Evolutionary conservation across 106 monocot species (phyloP).

Genomic region (Amphibolis antarctica): DNA sequence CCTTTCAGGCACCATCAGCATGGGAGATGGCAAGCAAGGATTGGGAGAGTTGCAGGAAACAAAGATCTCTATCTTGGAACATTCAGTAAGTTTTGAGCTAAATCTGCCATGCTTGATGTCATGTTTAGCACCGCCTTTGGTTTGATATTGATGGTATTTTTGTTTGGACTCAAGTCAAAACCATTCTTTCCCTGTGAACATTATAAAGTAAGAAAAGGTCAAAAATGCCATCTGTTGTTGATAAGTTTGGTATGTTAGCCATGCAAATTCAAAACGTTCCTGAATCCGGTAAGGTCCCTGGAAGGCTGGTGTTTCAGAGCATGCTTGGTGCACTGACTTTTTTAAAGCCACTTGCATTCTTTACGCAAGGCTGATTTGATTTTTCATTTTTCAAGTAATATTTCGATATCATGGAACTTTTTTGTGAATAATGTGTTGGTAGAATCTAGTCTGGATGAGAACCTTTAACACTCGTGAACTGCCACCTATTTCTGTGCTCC

Average conservation of each 20-base stretch:
- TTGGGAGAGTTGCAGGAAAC: constrained; percentile 93
- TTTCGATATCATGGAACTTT: too few relatives aligned
- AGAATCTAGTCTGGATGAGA: not conserved
- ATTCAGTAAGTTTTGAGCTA: constrained; percentile 68
- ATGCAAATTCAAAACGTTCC: constrained; percentile 1
- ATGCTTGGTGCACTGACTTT: not conserved
- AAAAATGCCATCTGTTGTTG: too few relatives aligned
- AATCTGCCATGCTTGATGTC: not conserved
- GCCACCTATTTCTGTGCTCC: too few relatives aligned
- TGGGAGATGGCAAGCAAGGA: constrained; percentile 96
- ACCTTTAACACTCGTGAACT: too few relatives aligned
- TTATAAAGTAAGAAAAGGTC: too few relatives aligned
- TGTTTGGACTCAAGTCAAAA: too few relatives aligned
- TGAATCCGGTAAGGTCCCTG: not conserved
- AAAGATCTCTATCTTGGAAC: constrained; percentile 99
- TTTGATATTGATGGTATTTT: too few relatives aligned
- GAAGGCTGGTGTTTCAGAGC: not conserved
- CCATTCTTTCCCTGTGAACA: too few relatives aligned
- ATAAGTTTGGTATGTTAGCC: not conserved
- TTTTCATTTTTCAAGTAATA: constrained; percentile 1
- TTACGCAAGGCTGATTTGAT: not conserved
- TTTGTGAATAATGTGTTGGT: too few relatives aligned
- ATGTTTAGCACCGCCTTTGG: too few relatives aligned
- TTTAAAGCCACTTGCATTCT: not conserved
- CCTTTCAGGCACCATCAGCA: constrained; percentile 85